A percentile compares a stretch with the other conserved stretches of the same genome.
These are phyloP conservation scores for Piper longum DNA, from an alignment of 164 flowering plant species.

Conservation along the genomic window DNA sequence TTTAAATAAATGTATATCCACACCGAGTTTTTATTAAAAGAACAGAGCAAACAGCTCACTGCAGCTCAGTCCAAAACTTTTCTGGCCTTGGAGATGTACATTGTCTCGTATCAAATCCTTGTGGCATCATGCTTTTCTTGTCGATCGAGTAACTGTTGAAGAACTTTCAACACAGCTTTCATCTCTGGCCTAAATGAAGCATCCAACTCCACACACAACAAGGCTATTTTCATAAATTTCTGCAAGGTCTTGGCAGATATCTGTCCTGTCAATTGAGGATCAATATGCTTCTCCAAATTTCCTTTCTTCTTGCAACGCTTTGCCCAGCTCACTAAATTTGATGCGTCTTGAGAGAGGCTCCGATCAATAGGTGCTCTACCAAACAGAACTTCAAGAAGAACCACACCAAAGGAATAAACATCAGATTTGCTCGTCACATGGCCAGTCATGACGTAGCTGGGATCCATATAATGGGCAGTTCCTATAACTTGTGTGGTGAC, in stretches of 20 bases:
- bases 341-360: not conserved
- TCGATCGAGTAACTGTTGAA: not conserved
- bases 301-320: not conserved
- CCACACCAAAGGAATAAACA: constrained; percentile 1
- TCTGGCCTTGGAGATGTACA: too few species aligned
- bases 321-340: not conserved
- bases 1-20: too few species aligned
- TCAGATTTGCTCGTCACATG: not conserved
- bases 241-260: not conserved
- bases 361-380: not conserved
- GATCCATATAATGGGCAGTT: not conserved
- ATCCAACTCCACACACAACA: not conserved
- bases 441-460: not conserved
- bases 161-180: not conserved
- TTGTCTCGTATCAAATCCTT: too few species aligned
- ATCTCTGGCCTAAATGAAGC: not conserved
- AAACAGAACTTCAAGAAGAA: not conserved
- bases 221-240: not conserved
- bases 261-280: not conserved
- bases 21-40: too few species aligned
- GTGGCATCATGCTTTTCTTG: not conserved
- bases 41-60: too few species aligned
- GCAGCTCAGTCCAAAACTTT: too few species aligned
- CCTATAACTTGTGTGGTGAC: not conserved
- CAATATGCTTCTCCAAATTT: not conserved